A percentile compares a stretch with the other conserved stretches of the same genome.
Conservation (phyloP, 331 rosid species). For the Rosa hybrid region DNA sequence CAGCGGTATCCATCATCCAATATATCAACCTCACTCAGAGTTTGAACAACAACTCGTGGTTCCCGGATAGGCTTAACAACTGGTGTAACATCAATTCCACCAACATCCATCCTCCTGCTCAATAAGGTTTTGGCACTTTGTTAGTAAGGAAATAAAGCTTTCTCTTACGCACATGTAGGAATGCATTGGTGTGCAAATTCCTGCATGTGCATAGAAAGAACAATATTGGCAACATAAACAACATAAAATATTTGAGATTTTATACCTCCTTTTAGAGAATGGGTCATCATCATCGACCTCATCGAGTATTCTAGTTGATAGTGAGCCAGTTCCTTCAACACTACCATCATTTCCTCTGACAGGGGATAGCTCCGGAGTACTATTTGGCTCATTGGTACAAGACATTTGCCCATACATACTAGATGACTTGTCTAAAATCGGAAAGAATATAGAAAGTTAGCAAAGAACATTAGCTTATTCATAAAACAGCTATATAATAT, state of each 20-base stretch:
- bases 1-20: constrained; percentile 99
- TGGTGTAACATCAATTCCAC: constrained; percentile 64
- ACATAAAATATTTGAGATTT: not conserved
- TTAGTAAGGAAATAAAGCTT: not conserved
- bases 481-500: not conserved
- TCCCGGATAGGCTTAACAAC: constrained; percentile 91
- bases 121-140: constrained; percentile 26
- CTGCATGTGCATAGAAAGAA: not conserved
- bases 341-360: constrained; percentile 50
- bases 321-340: constrained; percentile 58
- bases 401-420: constrained; percentile 45
- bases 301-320: constrained; percentile 50
- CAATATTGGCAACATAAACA: constrained; percentile 1
- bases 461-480: constrained; percentile 17
- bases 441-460: constrained; percentile 24
- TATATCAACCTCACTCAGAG: constrained; percentile 95
- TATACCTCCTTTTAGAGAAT: constrained; percentile 80
- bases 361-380: constrained; percentile 58
- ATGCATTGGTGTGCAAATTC: not conserved
- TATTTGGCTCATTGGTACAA: constrained; percentile 51
- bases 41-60: constrained; percentile 98
- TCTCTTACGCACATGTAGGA: not conserved
- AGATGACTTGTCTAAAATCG: constrained; percentile 59
- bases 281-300: constrained; percentile 80
- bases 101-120: constrained; percentile 82